A percentile compares a stretch with the other conserved stretches of the same genome.
These are phyloP conservation scores for Mortierella sp. DNA, from an alignment of 371 early-diverging fungal genomes.

Conservation along the genomic window DNA sequence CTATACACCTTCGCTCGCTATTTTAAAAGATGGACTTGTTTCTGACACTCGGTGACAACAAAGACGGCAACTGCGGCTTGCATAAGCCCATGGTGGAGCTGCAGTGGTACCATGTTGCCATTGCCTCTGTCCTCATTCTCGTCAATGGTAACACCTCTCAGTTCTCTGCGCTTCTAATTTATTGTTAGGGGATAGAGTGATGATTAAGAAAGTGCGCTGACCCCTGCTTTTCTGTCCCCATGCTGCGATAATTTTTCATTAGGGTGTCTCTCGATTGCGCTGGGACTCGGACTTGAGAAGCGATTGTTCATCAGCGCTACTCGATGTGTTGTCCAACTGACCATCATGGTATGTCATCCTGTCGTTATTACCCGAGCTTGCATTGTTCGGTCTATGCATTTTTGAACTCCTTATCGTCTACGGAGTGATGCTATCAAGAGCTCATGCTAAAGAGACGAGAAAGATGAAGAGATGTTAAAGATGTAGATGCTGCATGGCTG, in stretches of 20 bases:
- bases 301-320: constrained; percentile 71
- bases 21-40: constrained; percentile 26
- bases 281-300: constrained; percentile 71
- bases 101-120: constrained; percentile 64
- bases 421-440: too few species aligned
- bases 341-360: constrained; percentile 63
- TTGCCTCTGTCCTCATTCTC: constrained; percentile 64
- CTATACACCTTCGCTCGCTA: neutral
- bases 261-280: constrained; percentile 61
- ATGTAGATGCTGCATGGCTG: neutral
- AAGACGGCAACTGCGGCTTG: constrained; percentile 21
- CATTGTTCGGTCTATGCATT: neutral
- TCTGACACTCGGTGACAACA: neutral
- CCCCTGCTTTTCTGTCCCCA: neutral
- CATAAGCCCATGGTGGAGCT: constrained; percentile 51
- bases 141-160: constrained; percentile 67
- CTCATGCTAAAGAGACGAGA: neutral
- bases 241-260: neutral
- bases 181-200: too few species aligned
- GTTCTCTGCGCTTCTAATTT: too few species aligned
- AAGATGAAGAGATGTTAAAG: neutral
- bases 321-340: constrained; percentile 72
- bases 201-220: too few species aligned
- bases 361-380: neutral
- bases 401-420: too few species aligned